Evolutionary conservation across 1,284 basidiomycete species (phyloP), one percentile per base, ranked within the genome.

Genomic region (Coniferiporia sulphurascens): DNA sequence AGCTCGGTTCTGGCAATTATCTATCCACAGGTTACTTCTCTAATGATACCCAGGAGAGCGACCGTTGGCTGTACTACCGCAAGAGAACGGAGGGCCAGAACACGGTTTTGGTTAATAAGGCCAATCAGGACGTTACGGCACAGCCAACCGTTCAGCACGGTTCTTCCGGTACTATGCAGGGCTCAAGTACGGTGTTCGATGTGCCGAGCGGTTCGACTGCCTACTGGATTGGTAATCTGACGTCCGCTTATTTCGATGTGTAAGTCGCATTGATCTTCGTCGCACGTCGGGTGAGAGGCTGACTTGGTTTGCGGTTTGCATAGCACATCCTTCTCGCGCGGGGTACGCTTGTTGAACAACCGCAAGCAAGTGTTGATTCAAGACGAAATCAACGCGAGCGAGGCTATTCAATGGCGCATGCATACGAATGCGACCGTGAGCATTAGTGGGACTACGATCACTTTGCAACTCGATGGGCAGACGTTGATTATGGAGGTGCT

Each of bases 41-140:
- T 56, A 83, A 71, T 63, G 90, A 91, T 65, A 68, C 70, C 0
- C 91, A 94, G 71, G 73, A 78, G 59, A 82, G 86, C 48, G 70
- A 76, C 17, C 82, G 95, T 63, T 98, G 95, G 95, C 67, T 81
- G 63, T 97, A 95, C 76, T 99, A 97, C 82, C 86, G 95, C 71
- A 98, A 96, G 81, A 84, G 87, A 72, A 98, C 95, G 1, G 91
- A 95, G 73, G 96, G 96, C 12, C 97, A 99, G 78, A 99, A 99
- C 80, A 95, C 93, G 1, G 81, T 99, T 63, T 68, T 95, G 56
- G 81, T 98, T 66, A 83, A 85, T 72, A 74, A 80, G 64, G 70
- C 74, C 50, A 98, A 99, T 76, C 95, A 99, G 76, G 79, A 87
- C 62, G 86, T 97, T 52, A 71, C 71, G 38, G 89, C 88, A 34